Conservation (phyloP, 2,329 filamentous ascomycete species). For the Aspergillus pseudotamarii region DNA sequence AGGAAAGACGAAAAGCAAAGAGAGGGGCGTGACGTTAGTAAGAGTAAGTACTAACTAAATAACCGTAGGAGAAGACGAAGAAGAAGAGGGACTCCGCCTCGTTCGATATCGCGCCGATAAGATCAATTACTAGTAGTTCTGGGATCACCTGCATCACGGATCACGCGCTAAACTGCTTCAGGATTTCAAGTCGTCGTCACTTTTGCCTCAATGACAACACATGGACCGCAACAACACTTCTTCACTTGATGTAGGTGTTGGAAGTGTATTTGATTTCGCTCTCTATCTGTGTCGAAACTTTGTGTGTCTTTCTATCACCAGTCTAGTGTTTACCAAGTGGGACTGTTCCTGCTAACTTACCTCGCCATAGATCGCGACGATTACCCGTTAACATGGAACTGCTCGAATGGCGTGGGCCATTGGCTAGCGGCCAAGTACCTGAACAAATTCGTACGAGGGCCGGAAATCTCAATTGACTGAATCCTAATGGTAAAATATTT, state of each 20-base stretch:
- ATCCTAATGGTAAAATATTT: background rate
- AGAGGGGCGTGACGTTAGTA: background rate
- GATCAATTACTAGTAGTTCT: background rate
- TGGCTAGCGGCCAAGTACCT: background rate
- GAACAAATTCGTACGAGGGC: background rate
- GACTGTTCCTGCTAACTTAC: background rate
- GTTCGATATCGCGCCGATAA: background rate
- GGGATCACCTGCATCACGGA: background rate
- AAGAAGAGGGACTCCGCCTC: background rate
- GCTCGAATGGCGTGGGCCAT: background rate
- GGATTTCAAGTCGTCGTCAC: background rate
- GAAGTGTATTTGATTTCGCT: background rate
- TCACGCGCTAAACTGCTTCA: background rate
- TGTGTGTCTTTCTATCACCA: background rate
- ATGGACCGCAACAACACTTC: background rate
- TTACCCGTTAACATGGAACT: background rate
- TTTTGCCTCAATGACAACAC: background rate
- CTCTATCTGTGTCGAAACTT: background rate
- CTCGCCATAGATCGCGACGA: background rate
- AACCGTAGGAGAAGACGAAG: background rate
- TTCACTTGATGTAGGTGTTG: background rate
- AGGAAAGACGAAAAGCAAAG: background rate
- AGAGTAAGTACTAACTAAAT: background rate
- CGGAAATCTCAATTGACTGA: background rate
- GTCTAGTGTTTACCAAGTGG: background rate